Evolutionary conservation across 148 eudicot genomes (phyloP), one percentile per base, ranked within the genome.

Genomic region (Selenicereus undatus): DNA sequence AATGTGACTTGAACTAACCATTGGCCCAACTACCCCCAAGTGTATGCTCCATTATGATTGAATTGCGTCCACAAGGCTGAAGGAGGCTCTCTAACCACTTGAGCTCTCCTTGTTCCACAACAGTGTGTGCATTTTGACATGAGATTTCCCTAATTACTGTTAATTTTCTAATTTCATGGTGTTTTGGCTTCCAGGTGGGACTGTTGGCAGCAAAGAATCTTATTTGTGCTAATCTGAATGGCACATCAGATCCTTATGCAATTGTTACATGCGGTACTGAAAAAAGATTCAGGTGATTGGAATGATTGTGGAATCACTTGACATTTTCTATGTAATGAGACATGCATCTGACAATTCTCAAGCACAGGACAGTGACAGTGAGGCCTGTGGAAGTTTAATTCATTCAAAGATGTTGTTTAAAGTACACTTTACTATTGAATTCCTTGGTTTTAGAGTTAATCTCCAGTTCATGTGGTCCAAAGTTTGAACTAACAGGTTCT

Each of bases 161-260:
- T 70, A 32, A 27, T 30, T 74, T 20, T 52, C 42, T 75, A 64
- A 32, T 43, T 39, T 35, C 21, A 79, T 66, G 60, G 70, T 66
- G 36, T 72, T 45, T 32, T 54, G 74, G 68, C 68, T 75, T 74
- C 45, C 86, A 95, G 98, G 89, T 93, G 80, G 94, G 90, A 80
- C 88, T 95, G 70, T 84, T 90, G 83, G 98, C 97, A 24, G 98
- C 98, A 29, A 95, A 91, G 87, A 92, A 95, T 85, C 96, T 95
- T 87, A 78, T 88, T 32, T 91, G 90, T 79, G 97, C 97, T 74
- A 95, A 92, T 85, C 82, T 95, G 76, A 95, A 95, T 85, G 98
- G 98, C 85, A 95, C 93, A 48, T 91, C 98, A 52, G 98, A 93
- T 88, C 98, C 98, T 82, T 95, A 95, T 81, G 97, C 92, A 73